phyloP scores from a whole-genome alignment of 1,284 basidiomycete species.

The Rhodotorula sp. region DNA sequence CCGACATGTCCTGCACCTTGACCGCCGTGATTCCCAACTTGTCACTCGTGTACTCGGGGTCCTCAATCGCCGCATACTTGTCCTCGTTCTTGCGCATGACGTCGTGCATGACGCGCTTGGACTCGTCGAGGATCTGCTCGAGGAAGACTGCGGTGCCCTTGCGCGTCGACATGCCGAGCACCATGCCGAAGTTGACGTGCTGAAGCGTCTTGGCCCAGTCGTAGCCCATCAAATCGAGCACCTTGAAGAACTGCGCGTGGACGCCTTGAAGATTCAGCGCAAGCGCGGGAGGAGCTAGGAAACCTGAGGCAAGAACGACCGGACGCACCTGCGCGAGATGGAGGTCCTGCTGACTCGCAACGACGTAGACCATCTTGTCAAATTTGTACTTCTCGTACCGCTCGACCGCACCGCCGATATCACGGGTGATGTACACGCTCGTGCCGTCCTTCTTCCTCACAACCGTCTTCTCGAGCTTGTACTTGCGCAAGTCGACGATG shows the following conservation, averaged over 20 bases:
- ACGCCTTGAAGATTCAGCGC: too few relatives aligned
- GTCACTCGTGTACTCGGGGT: conserved; percentile 75
- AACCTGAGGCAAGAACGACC: too few relatives aligned
- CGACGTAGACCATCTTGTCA: conserved; percentile 82
- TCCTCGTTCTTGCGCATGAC: conserved; percentile 94
- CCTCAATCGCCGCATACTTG: conserved; percentile 84
- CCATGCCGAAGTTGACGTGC: conserved; percentile 73
- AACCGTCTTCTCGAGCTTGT: conserved; percentile 86
- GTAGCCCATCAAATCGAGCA: conserved; percentile 85
- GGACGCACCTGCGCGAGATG: conserved; percentile 69
- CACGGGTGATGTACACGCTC: conserved; percentile 96
- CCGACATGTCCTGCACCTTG: conserved; percentile 98
- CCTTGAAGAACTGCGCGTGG: conserved; percentile 74
- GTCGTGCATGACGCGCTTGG: conserved; percentile 87
- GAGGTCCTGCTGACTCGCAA: conserved; percentile 77
- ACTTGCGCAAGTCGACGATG: conserved; percentile 78
- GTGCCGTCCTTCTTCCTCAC: conserved; percentile 93
- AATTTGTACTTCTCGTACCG: conserved; percentile 89
- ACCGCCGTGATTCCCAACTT: conserved; percentile 94
- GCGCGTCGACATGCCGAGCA: conserved; percentile 95
- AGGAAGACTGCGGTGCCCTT: conserved; percentile 96
- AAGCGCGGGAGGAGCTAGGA: neutral
- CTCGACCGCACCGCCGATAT: conserved; percentile 91
- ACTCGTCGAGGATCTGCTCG: conserved; percentile 88
- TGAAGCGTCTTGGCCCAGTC: conserved; percentile 77